phyloP scores from a whole-genome alignment of 1,284 basidiomycete species.

The Naganishia liquefaciens region DNA sequence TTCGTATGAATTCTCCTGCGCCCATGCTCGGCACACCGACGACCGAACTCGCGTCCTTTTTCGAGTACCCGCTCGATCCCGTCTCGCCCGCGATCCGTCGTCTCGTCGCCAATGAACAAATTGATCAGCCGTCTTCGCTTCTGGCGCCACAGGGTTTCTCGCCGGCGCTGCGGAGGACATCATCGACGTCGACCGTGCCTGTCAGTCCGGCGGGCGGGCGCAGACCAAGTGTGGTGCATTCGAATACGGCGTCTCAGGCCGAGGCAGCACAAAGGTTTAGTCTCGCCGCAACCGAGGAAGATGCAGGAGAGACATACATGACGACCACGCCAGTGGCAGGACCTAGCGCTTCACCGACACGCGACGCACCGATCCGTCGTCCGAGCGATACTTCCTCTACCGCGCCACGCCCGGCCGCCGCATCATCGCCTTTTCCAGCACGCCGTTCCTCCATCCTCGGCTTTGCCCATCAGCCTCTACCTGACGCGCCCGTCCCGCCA shows the following conservation, averaged over 20 bases:
- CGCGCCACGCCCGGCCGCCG: neutral
- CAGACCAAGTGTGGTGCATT: slow-evolving; percentile 20
- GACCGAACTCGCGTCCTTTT: slow-evolving; percentile 27
- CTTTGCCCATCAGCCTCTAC: slow-evolving; percentile 20
- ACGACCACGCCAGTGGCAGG: slow-evolving; percentile 1
- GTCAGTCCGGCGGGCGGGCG: slow-evolving; percentile 18
- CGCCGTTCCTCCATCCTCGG: slow-evolving; percentile 13
- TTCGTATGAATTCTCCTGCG: slow-evolving; percentile 5
- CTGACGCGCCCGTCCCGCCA: slow-evolving; percentile 14
- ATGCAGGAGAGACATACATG: slow-evolving; percentile 1
- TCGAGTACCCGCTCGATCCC: slow-evolving; percentile 24
- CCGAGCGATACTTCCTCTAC: no score
- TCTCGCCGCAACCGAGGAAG: slow-evolving; percentile 4
- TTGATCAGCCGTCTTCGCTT: no score
- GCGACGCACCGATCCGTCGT: no score
- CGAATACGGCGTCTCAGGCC: slow-evolving; percentile 15
- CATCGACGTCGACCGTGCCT: slow-evolving; percentile 15
- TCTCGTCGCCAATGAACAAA: slow-evolving; percentile 10
- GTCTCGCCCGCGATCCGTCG: slow-evolving; percentile 19
- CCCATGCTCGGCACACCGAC: slow-evolving; percentile 21
- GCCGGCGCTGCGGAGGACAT: slow-evolving; percentile 2
- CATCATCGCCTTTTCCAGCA: neutral
- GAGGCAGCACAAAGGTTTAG: slow-evolving; percentile 16
- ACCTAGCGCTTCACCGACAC: neutral
- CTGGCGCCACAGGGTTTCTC: slow-evolving; percentile 10